Conservation (phyloP, 2,329 filamentous ascomycete genomes). For the Aureobasidium sp. region DNA sequence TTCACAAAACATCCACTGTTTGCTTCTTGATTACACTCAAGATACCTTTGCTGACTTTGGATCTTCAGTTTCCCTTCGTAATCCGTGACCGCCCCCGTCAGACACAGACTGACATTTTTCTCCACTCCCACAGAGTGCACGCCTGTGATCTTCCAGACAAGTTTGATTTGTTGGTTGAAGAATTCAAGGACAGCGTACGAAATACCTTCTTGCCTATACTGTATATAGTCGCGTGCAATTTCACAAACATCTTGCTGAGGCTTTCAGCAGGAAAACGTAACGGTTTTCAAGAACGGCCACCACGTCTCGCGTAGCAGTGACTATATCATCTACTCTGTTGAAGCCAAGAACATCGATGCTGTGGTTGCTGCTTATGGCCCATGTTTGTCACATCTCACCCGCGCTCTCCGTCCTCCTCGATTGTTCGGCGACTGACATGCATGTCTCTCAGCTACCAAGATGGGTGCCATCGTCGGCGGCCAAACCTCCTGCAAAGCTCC, state of each 20-base stretch:
- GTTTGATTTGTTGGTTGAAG: conserved; percentile 69
- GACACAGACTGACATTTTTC: conserved; percentile 1
- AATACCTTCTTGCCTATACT: conserved; percentile 25
- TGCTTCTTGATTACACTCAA: not conserved
- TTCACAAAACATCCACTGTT: conserved; percentile 10
- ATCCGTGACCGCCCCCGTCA: conserved; percentile 4
- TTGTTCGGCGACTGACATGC: not conserved
- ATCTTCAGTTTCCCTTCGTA: conserved; percentile 8
- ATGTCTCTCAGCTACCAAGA: conserved; percentile 67
- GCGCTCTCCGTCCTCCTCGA: not conserved
- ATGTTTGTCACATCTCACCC: conserved; percentile 56
- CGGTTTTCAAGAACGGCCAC: conserved; percentile 90
- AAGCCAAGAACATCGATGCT: conserved; percentile 80
- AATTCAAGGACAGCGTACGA: conserved; percentile 83
- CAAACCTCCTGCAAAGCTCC: conserved; percentile 98
- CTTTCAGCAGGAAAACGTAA: conserved; percentile 62
- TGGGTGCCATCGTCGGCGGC: conserved; percentile 89
- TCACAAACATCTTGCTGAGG: conserved; percentile 34
- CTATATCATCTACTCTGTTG: conserved; percentile 98
- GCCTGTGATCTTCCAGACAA: conserved; percentile 91
- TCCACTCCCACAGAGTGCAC: conserved; percentile 63
- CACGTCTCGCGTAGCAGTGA: conserved; percentile 93
- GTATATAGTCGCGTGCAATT: conserved; percentile 30
- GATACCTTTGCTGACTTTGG: conserved; percentile 18
- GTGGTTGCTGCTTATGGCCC: conserved; percentile 87